Percentiles rank a stretch among this genome's conserved stretches.
Evolutionary conservation across 2,329 filamentous ascomycete species (phyloP).

Genomic region (Tolypocladium ovalisporum): DNA sequence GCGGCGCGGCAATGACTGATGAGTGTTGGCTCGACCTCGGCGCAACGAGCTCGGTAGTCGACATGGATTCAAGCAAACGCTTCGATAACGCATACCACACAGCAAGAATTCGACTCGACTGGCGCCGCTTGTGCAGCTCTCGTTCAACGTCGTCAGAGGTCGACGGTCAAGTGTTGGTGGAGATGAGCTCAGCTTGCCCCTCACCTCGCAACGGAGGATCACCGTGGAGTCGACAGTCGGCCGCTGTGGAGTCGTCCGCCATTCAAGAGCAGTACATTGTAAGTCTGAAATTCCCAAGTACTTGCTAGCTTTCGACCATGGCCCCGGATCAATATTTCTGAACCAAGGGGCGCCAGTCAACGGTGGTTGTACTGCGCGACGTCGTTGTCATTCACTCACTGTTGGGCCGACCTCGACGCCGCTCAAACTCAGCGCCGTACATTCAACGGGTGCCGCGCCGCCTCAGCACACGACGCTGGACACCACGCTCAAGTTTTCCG

Average conservation of each 20-base stretch:
- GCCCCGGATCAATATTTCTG: not conserved
- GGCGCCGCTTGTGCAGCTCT: not conserved
- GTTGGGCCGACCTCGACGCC: not conserved
- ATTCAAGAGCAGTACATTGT: not conserved
- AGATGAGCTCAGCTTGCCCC: not conserved
- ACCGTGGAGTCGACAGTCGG: not conserved
- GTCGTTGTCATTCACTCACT: not conserved
- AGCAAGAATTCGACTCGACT: not conserved
- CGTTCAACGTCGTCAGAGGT: not conserved
- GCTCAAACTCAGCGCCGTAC: not conserved
- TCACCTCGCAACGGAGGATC: not conserved
- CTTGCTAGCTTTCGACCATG: not conserved
- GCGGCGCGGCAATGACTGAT: not conserved
- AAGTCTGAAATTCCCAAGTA: not conserved
- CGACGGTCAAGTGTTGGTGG: not conserved
- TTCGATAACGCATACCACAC: not conserved
- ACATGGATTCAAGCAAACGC: not conserved
- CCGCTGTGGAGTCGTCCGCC: not conserved
- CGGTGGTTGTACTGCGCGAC: not conserved
- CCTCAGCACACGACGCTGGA: not conserved
- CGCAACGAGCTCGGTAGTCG: not conserved
- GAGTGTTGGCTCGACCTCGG: not conserved
- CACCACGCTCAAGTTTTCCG: not conserved
- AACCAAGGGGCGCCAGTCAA: not conserved
- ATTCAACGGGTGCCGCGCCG: not conserved